Evolutionary conservation across 2,329 filamentous ascomycete genomes (phyloP).

Genomic region (Neonectria punicea): DNA sequence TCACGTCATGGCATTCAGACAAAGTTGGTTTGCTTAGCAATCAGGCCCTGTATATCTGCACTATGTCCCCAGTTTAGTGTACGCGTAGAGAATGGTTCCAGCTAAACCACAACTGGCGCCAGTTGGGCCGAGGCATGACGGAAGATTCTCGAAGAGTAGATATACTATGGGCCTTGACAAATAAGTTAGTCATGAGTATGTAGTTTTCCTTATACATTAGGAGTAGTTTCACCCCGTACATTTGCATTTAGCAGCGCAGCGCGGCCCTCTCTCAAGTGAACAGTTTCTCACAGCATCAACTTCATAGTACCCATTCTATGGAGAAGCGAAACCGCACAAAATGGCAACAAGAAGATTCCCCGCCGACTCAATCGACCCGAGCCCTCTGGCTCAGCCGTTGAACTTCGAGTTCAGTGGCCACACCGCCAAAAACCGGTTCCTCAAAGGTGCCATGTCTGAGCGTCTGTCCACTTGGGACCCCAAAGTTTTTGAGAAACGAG

Average conservation of each 20-base stretch:
- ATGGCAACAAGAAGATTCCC: background rate
- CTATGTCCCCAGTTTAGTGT: background rate
- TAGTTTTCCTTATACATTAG: background rate
- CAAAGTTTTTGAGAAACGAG: conserved; percentile 59
- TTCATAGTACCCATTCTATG: background rate
- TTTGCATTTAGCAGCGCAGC: background rate
- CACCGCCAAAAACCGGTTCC: conserved; percentile 70
- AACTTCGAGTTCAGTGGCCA: conserved; percentile 54
- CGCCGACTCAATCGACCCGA: background rate
- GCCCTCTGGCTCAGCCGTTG: conserved; percentile 55
- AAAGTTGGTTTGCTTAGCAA: background rate
- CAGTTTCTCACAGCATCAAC: background rate
- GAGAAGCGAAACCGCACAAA: background rate
- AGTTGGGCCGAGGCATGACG: background rate
- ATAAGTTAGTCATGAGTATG: background rate
- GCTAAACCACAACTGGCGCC: background rate
- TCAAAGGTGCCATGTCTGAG: conserved; percentile 76
- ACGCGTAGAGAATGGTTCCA: background rate
- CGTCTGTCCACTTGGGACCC: conserved; percentile 69
- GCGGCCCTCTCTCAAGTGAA: background rate
- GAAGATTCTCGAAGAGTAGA: background rate
- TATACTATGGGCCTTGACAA: background rate
- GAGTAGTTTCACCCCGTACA: background rate
- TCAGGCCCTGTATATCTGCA: background rate
- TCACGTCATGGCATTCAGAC: background rate